phyloP scores from a whole-genome alignment of 2,329 filamentous ascomycete species.

The Triangularia setosa region DNA sequence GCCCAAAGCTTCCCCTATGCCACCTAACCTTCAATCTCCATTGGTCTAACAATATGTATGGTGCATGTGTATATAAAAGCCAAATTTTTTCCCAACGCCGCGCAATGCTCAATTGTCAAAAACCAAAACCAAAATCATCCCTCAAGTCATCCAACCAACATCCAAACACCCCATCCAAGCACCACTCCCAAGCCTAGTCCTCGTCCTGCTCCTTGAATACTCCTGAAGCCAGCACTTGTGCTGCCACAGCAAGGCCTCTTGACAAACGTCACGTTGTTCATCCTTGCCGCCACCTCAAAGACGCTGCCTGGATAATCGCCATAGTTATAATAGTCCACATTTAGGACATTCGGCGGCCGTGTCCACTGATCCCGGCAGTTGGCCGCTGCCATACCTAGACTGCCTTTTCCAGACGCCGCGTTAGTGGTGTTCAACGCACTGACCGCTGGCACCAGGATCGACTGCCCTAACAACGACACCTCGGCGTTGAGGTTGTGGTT shows the following conservation, averaged over 20 bases:
- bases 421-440: constrained; percentile 70
- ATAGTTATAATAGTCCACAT: constrained; percentile 82
- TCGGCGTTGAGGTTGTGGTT: constrained; percentile 91
- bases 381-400: constrained; percentile 59
- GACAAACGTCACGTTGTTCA: constrained; percentile 70
- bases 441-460: constrained; percentile 68
- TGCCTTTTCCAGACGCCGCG: constrained; percentile 59
- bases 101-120: constrained; percentile 15
- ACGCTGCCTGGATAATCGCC: constrained; percentile 66
- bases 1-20: neutral
- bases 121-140: neutral
- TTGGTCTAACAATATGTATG: neutral
- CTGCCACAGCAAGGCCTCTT: constrained; percentile 52
- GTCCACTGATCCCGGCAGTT: constrained; percentile 62
- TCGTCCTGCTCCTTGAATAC: constrained; percentile 18
- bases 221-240: constrained; percentile 51
- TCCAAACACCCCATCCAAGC: constrained; percentile 12
- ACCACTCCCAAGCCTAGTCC: constrained; percentile 9
- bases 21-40: neutral
- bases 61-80: neutral
- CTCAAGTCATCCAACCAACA: constrained; percentile 8
- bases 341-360: constrained; percentile 69
- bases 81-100: constrained; percentile 18
- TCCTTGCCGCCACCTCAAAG: constrained; percentile 66
- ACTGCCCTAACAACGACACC: constrained; percentile 60